Evolutionary conservation across 495 filamentous ascomycete species (phyloP).

Genomic region (Neurospora pannonica): DNA sequence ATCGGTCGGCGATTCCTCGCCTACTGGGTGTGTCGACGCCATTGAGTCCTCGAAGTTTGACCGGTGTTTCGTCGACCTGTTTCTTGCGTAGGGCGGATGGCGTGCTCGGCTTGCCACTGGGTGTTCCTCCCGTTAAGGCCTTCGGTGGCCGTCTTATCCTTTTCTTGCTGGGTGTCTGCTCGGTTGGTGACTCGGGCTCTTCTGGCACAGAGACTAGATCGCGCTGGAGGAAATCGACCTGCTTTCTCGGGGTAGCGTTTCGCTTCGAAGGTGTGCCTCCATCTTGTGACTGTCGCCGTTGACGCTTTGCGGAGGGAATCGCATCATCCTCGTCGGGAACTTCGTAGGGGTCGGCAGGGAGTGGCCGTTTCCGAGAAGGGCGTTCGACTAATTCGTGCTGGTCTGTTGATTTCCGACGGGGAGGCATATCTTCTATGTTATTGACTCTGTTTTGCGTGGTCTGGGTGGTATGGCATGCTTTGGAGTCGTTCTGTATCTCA

Average conservation of each 20-base stretch:
- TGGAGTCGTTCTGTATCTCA: background rate
- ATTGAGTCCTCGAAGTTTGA: conserved; percentile 20
- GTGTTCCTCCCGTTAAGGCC: conserved; percentile 4
- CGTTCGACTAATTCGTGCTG: conserved; percentile 4
- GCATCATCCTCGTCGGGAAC: conserved; percentile 18
- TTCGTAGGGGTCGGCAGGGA: conserved; percentile 17
- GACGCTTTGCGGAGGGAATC: conserved; percentile 9
- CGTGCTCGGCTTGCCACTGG: conserved; percentile 14
- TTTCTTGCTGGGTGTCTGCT: conserved; percentile 13
- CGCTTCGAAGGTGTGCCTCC: background rate
- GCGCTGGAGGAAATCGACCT: background rate
- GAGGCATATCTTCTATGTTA: background rate
- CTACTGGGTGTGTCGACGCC: conserved; percentile 44
- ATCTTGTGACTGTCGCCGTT: background rate
- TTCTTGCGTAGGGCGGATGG: conserved; percentile 21
- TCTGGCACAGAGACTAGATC: background rate
- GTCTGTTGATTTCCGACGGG: conserved; percentile 9
- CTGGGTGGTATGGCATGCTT: background rate
- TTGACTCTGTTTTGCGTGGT: background rate
- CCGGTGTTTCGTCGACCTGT: conserved; percentile 25
- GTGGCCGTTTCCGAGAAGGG: conserved; percentile 8
- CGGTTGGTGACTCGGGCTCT: background rate
- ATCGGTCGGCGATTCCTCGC: conserved; percentile 63
- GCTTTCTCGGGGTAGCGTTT: background rate
- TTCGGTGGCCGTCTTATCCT: conserved; percentile 19